Evolutionary conservation across 768 basidiomycete species (phyloP), one percentile per base, ranked within the genome.

Genomic region (Phaffia australis): DNA sequence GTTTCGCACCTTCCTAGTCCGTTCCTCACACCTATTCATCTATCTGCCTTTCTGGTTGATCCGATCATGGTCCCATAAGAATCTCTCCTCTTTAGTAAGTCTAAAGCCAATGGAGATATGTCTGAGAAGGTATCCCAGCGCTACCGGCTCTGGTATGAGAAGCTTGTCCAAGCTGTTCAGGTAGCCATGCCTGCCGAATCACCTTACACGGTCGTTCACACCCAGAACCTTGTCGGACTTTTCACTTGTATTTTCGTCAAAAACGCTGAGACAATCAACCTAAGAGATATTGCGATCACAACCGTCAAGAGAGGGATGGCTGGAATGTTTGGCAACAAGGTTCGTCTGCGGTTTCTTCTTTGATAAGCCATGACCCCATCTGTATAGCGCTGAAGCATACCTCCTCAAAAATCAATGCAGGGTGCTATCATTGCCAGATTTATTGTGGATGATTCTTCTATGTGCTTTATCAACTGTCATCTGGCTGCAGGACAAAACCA

Each of bases 381-480:
- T 11, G 1, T 1, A 27, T 30, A 30, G 35, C 8, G 6, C 19
- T 50, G 27, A 14, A 23, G 1, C 60, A 32, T 21, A 50, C 48
- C 3, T n/a, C 29, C 16, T 14, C 16, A n/a, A 0, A 29, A 19
- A 25, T 52, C 18, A 21, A 15, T 15, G 14, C 71, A 92, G 88
- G 92, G 92, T 11, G 92, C 86, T 0, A 92, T 95, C 69, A 82
- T 92, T n/a, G 83, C 87, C 3, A 52, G 93, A 23, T 85, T 95
- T 69, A 83, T 92, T 8, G 81, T 98, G 55, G 91, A 91, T 68
- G 91, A 97, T 75, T 87, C 92, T 1, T 93, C 89, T 0, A 74
- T 97, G 18, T 98, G 94, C 77, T 87, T 95, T 72, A 84, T 98
- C 78, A 99, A 99, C 77, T 91, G 88, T 70, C 94, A 99, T 80